Evolutionary conservation across 805 yeast genomes (phyloP).

Genomic region (Zygosaccharomyces gambellarensis): DNA sequence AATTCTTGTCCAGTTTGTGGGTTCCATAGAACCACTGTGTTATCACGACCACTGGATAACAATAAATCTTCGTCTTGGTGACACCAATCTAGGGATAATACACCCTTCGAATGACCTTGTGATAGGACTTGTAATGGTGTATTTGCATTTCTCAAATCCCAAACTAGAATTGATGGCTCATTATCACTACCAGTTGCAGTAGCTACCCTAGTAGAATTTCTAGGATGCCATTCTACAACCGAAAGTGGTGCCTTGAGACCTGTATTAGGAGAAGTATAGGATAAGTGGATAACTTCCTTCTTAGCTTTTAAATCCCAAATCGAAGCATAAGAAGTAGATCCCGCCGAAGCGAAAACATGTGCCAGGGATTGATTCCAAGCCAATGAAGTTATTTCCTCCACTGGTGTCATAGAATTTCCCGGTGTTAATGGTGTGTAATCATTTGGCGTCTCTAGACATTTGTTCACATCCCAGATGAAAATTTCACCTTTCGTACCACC

Average conservation of each 20-base stretch:
- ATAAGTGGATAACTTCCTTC: constrained; percentile 82
- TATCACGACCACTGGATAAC: constrained; percentile 90
- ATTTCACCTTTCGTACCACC: constrained; percentile 90
- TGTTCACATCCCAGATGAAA: constrained; percentile 81
- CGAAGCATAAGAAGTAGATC: constrained; percentile 78
- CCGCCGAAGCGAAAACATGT: constrained; percentile 88
- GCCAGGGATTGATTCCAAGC: constrained; percentile 84
- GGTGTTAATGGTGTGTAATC: constrained; percentile 48
- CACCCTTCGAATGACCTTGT: constrained; percentile 80
- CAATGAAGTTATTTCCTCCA: constrained; percentile 73
- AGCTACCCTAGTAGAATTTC: constrained; percentile 74
- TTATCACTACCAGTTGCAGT: constrained; percentile 84
- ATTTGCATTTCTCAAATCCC: constrained; percentile 93
- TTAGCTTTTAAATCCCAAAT: constrained; percentile 90
- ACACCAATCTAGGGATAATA: constrained; percentile 92
- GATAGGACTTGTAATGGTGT: constrained; percentile 72
- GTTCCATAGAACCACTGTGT: constrained; percentile 84
- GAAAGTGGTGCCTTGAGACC: constrained; percentile 63
- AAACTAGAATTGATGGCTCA: constrained; percentile 73
- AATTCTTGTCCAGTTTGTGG: constrained; percentile 67
- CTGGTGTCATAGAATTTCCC: constrained; percentile 73
- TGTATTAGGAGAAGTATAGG: constrained; percentile 52
- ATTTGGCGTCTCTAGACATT: constrained; percentile 41
- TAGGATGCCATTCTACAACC: constrained; percentile 92
- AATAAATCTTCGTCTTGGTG: constrained; percentile 69